Conservation (phyloP, 108 stramenopile species). For the Asterionellopsis glacialis region DNA sequence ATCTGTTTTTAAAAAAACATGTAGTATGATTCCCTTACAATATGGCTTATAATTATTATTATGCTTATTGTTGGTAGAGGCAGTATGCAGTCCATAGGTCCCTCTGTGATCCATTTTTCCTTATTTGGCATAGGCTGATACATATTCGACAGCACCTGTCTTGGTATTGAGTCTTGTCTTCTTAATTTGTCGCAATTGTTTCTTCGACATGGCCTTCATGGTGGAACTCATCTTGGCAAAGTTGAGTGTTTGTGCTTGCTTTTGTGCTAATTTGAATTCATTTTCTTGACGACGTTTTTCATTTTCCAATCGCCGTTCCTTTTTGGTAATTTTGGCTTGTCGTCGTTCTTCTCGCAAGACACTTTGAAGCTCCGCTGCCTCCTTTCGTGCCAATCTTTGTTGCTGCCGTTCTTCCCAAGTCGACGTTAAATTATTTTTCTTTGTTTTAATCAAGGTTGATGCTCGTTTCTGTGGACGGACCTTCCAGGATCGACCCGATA, state of each 20-base stretch:
- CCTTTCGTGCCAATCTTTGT: slow-evolving; percentile 32
- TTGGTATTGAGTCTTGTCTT: slow-evolving; percentile 91
- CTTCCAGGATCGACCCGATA: slow-evolving; percentile 78
- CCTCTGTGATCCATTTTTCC: no score
- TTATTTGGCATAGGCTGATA: slow-evolving; percentile 79
- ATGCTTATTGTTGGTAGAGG: no score
- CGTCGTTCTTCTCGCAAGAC: slow-evolving; percentile 56
- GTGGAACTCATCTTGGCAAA: slow-evolving; percentile 53
- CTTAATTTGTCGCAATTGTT: slow-evolving; percentile 92
- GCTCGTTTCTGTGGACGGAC: slow-evolving; percentile 81
- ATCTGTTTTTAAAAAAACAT: no score
- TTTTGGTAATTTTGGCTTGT: slow-evolving; percentile 38
- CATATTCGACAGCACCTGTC: slow-evolving; percentile 90
- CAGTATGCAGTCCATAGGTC: no score
- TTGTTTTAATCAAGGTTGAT: slow-evolving; percentile 63
- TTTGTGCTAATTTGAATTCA: slow-evolving; percentile 68
- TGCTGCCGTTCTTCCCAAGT: slow-evolving; percentile 49
- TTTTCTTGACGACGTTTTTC: slow-evolving; percentile 76
- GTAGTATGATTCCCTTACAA: no score
- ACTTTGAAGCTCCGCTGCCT: slow-evolving; percentile 44
- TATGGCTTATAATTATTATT: no score
- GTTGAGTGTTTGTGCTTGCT: slow-evolving; percentile 56
- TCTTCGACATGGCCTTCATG: slow-evolving; percentile 94
- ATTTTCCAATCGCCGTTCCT: slow-evolving; percentile 75
- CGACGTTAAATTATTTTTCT: slow-evolving; percentile 49